These are phyloP conservation scores for Mucor racemosus DNA, from an alignment of 371 early-diverging fungal species.

Conservation along the genomic window DNA sequence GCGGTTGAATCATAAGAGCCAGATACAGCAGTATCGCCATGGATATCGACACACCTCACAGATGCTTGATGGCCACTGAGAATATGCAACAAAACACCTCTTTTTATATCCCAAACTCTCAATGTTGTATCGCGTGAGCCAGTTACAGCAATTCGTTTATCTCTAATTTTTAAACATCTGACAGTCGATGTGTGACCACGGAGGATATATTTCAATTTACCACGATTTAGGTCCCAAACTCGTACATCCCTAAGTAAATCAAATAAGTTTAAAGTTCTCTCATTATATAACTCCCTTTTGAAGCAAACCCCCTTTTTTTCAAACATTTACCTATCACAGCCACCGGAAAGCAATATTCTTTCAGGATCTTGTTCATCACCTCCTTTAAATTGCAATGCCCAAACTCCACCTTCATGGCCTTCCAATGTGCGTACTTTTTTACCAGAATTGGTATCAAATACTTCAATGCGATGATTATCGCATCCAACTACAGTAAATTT, in stretches of 20 bases:
- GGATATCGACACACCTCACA: slow-evolving; percentile 83
- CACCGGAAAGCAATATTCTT: slow-evolving; percentile 75
- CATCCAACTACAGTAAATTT: slow-evolving; percentile 85
- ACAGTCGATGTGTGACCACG: slow-evolving; percentile 93
- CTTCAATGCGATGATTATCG: slow-evolving; percentile 82
- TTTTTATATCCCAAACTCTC: slow-evolving; percentile 83
- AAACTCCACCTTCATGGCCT: slow-evolving; percentile 53
- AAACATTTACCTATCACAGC: slow-evolving; percentile 69
- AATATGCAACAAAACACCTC: slow-evolving; percentile 62
- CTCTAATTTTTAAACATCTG: slow-evolving; percentile 79
- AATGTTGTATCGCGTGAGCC: slow-evolving; percentile 90
- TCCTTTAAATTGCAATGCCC: slow-evolving; percentile 24
- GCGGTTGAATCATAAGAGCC: slow-evolving; percentile 93
- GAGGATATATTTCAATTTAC: slow-evolving; percentile 76
- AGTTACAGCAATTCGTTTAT: slow-evolving; percentile 73
- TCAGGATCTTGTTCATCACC: slow-evolving; percentile 70
- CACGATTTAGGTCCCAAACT: slow-evolving; percentile 88
- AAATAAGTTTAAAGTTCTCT: neutral
- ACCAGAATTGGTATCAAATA: slow-evolving; percentile 79
- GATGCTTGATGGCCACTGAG: slow-evolving; percentile 78
- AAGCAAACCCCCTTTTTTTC: neutral
- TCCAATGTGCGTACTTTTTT: slow-evolving; percentile 63
- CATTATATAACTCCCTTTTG: slow-evolving; percentile 10
- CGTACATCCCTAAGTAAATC: slow-evolving; percentile 66
- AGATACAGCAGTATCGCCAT: slow-evolving; percentile 75